Base-by-base conservation (phyloP, 441 rosid species). In the Sinapis alba region DNA sequence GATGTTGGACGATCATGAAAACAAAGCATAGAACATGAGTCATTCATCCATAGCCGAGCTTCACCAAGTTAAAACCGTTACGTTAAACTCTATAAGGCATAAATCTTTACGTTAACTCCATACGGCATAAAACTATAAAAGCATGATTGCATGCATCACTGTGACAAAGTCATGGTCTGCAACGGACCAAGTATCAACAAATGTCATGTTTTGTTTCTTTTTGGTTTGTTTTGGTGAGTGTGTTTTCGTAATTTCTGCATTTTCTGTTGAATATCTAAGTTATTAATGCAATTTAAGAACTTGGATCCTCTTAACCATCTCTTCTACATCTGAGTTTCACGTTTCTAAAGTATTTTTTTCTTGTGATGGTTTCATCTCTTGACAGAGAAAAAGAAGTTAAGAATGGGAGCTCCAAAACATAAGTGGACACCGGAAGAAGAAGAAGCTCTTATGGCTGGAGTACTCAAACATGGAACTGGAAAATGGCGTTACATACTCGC, bases 381-480 rank as follows among this genome's bases (percentile, higher is more conserved):
- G 20, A 15, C 53, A 47, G 20, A 47, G 20, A 47, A 47, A 47
- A 47, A 9, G 60, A 7, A 51, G 67, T 78, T 59, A 68, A 65
- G 72, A 64, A 88, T 86, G 96, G 93, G 96, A 82, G 96, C 89
- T 34, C 91, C 90, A 69, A 90, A 90, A 87, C 88, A 87, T 77
- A 90, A 90, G 84, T 90, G 96, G 96, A 90, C 91, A 78, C 69
- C 87, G 3, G 90, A 87, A 74, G 96, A 90, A 87, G 93, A 88
- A 82, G 80, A 86, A 18, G 91, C 96, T 72, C 91, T 90, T 34
- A 87, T 83, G 82, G 85, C 90, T 66, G 93, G 96, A 75, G 90
- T 90, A 12, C 18, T 23, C 50, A 86, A 86, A 80, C 89, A 90
- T 32, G 90, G 93, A 59, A 81, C 82, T 0, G 93, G 96, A 1